Percentiles rank a stretch among this genome's conserved stretches.
These are phyloP conservation scores for Leishmania turanica DNA, from an alignment of 208 protist genomes.

Conservation along the genomic window DNA sequence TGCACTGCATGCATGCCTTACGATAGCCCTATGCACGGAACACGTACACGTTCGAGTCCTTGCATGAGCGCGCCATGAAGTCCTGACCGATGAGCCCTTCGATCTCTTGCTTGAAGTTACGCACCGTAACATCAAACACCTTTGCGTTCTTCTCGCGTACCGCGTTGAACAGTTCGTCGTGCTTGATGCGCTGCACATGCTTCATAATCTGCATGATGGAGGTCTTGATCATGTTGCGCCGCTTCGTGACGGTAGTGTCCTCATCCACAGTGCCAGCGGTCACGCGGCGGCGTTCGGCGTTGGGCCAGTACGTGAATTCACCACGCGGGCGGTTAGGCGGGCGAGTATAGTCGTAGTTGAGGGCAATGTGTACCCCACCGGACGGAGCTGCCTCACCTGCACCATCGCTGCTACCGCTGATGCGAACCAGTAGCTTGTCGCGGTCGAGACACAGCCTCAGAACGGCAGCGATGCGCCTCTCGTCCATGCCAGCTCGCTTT, in stretches of 20 bases:
- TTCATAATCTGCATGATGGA: conserved; percentile 57
- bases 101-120: conserved; percentile 57
- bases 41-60: conserved; percentile 20
- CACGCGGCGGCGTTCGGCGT: conserved; percentile 16
- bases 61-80: conserved; percentile 40
- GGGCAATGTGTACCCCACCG: conserved; percentile 10
- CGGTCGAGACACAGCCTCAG: conserved; percentile 28
- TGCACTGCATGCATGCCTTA: background rate
- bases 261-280: conserved; percentile 9
- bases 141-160: conserved; percentile 35
- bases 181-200: conserved; percentile 25
- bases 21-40: conserved; percentile 17
- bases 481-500: conserved; percentile 22
- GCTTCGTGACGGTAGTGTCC: conserved; percentile 14
- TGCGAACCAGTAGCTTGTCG: conserved; percentile 24
- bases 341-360: conserved; percentile 39
- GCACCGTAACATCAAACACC: conserved; percentile 34
- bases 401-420: background rate
- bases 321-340: conserved; percentile 20
- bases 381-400: conserved; percentile 13
- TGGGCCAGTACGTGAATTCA: conserved; percentile 37
- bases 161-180: conserved; percentile 42
- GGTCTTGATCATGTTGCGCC: conserved; percentile 33
- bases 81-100: conserved; percentile 57
- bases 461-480: conserved; percentile 1